Conservation (phyloP, 2,329 filamentous ascomycete genomes). For the Paraconiothyrium brasiliense region DNA sequence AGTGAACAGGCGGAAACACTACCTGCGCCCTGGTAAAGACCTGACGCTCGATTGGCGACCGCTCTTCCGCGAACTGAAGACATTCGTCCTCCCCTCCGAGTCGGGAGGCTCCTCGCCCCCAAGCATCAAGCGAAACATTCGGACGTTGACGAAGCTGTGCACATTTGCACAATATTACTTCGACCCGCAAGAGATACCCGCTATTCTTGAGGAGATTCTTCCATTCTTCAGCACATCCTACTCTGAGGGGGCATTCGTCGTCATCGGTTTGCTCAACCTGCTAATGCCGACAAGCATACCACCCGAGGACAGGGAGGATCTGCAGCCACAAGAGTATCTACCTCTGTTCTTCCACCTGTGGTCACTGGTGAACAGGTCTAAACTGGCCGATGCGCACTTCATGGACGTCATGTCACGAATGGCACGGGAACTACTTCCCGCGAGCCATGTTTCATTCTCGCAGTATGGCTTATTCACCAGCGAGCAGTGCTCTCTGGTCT, state of each 20-base stretch:
- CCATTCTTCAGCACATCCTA: constrained; percentile 89
- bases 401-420: constrained; percentile 90
- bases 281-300: constrained; percentile 85
- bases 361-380: constrained; percentile 91
- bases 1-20: constrained; percentile 82
- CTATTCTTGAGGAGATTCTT: constrained; percentile 66
- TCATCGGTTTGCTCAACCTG: constrained; percentile 86
- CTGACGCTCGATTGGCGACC: constrained; percentile 93
- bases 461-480: constrained; percentile 91
- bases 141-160: constrained; percentile 86
- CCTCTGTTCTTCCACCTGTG: constrained; percentile 97
- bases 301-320: constrained; percentile 73
- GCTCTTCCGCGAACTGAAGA: constrained; percentile 90
- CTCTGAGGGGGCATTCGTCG: constrained; percentile 89
- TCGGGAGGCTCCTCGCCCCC: constrained; percentile 70
- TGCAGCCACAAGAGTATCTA: constrained; percentile 88
- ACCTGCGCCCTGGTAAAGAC: constrained; percentile 88
- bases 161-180: constrained; percentile 93
- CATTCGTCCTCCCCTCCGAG: constrained; percentile 86
- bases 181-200: constrained; percentile 83
- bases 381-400: constrained; percentile 84
- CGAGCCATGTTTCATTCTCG: constrained; percentile 79
- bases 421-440: constrained; percentile 82
- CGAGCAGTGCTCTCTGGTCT: constrained; percentile 91
- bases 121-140: constrained; percentile 71